phyloP scores from a whole-genome alignment of 768 basidiomycete genomes.

The Holtermannia corniformis region DNA sequence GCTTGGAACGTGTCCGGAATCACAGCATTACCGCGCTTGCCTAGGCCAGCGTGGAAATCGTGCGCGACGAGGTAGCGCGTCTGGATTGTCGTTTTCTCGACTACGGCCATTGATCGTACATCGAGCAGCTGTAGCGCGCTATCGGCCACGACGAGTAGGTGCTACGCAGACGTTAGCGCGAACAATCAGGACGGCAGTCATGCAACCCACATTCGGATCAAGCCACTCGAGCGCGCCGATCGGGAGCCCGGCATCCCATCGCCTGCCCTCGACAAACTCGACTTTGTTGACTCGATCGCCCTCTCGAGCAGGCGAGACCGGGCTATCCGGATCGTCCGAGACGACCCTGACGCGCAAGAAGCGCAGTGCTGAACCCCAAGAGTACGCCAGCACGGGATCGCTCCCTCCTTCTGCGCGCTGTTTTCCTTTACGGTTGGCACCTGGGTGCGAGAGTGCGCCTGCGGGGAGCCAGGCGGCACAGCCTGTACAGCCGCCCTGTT shows the following conservation, averaged over 20 bases:
- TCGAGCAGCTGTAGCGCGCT: conserved; percentile 62
- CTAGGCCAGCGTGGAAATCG: conserved; percentile 6
- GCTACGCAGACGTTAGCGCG: too few species aligned
- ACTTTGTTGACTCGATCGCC: conserved; percentile 43
- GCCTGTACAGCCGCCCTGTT: conserved; percentile 14
- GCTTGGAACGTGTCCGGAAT: conserved; percentile 35
- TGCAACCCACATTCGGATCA: conserved; percentile 65
- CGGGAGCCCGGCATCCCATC: conserved; percentile 54
- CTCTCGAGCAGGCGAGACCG: not conserved
- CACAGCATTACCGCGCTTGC: not conserved
- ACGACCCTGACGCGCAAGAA: conserved; percentile 58
- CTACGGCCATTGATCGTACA: conserved; percentile 48
- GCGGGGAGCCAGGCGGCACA: conserved; percentile 28
- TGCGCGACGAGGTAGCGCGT: conserved; percentile 14
- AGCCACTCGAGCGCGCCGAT: conserved; percentile 78
- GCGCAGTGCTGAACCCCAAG: conserved; percentile 65
- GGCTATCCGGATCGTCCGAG: not conserved
- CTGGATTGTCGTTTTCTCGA: conserved; percentile 25
- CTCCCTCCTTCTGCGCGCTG: conserved; percentile 1
- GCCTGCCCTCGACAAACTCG: conserved; percentile 53
- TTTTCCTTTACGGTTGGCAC: not conserved
- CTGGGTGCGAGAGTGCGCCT: conserved; percentile 3
- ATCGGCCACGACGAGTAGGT: conserved; percentile 57
- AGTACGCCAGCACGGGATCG: conserved; percentile 65
- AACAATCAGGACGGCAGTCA: not conserved